Evolutionary conservation across 768 basidiomycete species (phyloP).

Genomic region (Termitomyces sp.): DNA sequence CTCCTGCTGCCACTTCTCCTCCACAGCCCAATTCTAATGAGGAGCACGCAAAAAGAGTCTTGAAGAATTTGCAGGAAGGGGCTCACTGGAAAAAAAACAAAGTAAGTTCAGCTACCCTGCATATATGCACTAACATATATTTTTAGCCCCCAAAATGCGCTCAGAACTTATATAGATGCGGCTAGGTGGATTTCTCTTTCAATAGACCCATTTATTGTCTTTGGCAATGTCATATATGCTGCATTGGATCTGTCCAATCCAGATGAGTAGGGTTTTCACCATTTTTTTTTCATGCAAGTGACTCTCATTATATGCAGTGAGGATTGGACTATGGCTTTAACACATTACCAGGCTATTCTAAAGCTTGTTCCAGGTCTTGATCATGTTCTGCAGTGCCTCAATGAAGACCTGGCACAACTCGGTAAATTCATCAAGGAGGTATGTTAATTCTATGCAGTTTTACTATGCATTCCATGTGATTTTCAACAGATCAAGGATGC

Average conservation of each 20-base stretch:
- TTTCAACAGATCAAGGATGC: background rate
- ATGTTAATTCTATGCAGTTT: background rate
- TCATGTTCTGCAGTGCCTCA: too few species aligned
- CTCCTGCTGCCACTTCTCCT: background rate
- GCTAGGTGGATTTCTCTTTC: background rate
- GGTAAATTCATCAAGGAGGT: background rate
- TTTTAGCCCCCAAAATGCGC: background rate
- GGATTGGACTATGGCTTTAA: too few species aligned
- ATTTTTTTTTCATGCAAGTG: too few species aligned
- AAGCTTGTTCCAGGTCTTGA: background rate
- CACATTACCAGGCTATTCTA: background rate
- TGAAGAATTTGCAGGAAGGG: background rate
- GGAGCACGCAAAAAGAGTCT: background rate
- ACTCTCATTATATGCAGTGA: background rate
- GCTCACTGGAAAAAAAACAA: background rate
- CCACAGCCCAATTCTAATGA: background rate
- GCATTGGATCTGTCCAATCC: too few species aligned
- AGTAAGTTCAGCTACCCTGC: background rate
- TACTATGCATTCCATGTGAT: background rate
- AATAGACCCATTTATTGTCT: too few species aligned
- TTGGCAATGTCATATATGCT: too few species aligned
- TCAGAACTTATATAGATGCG: background rate
- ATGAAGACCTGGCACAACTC: too few species aligned
- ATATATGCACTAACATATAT: too few species aligned
- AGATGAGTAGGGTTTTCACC: too few species aligned